Conservation (phyloP, 805 yeast species). For the Komagataella phaffii region DNA sequence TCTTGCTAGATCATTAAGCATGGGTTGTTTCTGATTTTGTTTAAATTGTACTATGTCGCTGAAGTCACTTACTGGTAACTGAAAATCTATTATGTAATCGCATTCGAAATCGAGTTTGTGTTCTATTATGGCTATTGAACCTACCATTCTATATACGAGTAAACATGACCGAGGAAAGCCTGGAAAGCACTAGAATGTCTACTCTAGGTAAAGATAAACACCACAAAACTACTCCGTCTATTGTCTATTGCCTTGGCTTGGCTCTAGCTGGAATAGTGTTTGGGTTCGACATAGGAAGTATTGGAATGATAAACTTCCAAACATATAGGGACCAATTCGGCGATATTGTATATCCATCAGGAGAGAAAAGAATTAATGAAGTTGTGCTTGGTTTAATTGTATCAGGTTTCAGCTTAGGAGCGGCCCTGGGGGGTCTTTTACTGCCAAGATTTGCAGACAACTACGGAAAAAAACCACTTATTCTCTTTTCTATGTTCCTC, state of each 20-base stretch:
- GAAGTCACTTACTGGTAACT: too few relatives aligned
- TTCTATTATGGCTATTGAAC: background rate
- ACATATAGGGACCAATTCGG: slow-evolving; percentile 12
- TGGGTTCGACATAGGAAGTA: slow-evolving; percentile 23
- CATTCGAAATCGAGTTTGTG: background rate
- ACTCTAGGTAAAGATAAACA: background rate
- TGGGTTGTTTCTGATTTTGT: background rate
- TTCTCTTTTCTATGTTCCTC: slow-evolving; percentile 10
- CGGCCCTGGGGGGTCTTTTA: slow-evolving; percentile 17
- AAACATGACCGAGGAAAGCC: background rate
- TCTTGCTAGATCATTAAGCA: background rate
- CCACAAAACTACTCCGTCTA: background rate
- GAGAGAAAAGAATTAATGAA: slow-evolving; percentile 6
- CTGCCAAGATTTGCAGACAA: slow-evolving; percentile 9
- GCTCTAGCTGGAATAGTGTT: slow-evolving; percentile 19
- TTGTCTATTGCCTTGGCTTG: slow-evolving; percentile 11
- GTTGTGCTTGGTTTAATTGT: slow-evolving; percentile 16
- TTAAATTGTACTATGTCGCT: background rate
- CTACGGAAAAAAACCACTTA: slow-evolving; percentile 12
- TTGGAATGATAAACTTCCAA: slow-evolving; percentile 2
- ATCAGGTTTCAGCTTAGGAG: slow-evolving; percentile 16
- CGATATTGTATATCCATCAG: slow-evolving; percentile 4
- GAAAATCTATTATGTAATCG: background rate
- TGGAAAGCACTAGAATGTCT: background rate
- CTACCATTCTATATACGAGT: background rate